Evolutionary conservation across 1,284 basidiomycete genomes (phyloP).

Genomic region (Volvariella surrecta): DNA sequence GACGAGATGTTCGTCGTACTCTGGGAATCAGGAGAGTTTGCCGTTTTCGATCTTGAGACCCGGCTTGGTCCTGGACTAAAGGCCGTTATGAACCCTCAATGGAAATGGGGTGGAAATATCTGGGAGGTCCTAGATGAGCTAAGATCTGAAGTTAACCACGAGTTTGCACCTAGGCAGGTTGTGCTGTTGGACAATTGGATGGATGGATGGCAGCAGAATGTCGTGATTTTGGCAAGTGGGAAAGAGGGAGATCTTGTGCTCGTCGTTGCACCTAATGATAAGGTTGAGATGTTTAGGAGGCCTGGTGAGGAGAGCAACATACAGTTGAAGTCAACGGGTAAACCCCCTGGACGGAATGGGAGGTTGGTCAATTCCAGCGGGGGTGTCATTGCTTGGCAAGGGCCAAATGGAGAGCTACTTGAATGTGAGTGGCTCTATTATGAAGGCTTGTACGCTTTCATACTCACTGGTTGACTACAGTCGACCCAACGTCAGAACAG

Average conservation of each 20-base stretch:
- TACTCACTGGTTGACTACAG: not conserved
- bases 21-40: conserved; percentile 56
- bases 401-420: conserved; percentile 40
- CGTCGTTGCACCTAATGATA: not conserved
- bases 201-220: conserved; percentile 12
- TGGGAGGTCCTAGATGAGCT: not conserved
- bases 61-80: conserved; percentile 51
- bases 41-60: conserved; percentile 66
- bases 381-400: conserved; percentile 33
- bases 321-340: not conserved
- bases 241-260: conserved; percentile 13
- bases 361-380: conserved; percentile 5
- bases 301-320: not conserved
- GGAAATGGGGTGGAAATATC: conserved; percentile 11
- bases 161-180: conserved; percentile 25
- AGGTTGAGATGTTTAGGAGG: not conserved
- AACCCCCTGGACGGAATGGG: conserved; percentile 18
- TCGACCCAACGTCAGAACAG: conserved; percentile 17
- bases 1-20: conserved; percentile 61
- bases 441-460: not conserved
- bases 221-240: conserved; percentile 19
- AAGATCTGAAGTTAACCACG: not conserved
- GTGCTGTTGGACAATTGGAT: conserved; percentile 17
- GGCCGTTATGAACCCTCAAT: conserved; percentile 53
- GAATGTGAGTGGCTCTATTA: conserved; percentile 29